Evolutionary conservation across 176 grass and related monocot species (phyloP).

Genomic region (maize (Zea mays)): DNA sequence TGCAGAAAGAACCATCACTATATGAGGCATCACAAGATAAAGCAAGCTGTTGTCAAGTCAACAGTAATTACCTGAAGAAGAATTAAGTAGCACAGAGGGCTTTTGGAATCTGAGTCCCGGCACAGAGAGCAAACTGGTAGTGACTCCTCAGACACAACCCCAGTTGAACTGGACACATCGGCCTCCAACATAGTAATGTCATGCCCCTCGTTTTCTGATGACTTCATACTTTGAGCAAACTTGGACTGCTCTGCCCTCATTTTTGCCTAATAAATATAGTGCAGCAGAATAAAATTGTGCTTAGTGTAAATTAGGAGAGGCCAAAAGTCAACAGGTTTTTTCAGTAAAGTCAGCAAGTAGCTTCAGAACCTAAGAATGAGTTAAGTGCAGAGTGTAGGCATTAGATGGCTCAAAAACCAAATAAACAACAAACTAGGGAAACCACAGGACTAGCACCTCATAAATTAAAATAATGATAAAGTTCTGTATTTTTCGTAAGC

Average conservation of each 20-base stretch:
- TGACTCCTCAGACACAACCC: slow-evolving; percentile 52
- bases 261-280: slow-evolving; percentile 64
- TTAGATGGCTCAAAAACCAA: background rate
- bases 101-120: slow-evolving; percentile 81
- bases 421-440: background rate
- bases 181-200: slow-evolving; percentile 53
- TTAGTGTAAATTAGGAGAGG: slow-evolving; percentile 23
- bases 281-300: slow-evolving; percentile 16
- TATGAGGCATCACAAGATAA: slow-evolving; percentile 39
- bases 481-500: background rate
- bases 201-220: slow-evolving; percentile 44
- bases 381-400: background rate
- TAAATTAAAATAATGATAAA: slow-evolving; percentile 4
- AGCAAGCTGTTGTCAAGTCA: slow-evolving; percentile 32
- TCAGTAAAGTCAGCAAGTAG: background rate
- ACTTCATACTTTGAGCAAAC: slow-evolving; percentile 76
- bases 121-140: slow-evolving; percentile 83
- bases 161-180: slow-evolving; percentile 52
- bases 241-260: slow-evolving; percentile 95
- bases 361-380: background rate
- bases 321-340: background rate
- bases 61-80: slow-evolving; percentile 83
- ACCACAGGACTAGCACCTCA: background rate
- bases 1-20: slow-evolving; percentile 15
- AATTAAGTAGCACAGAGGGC: slow-evolving; percentile 92